Evolutionary conservation across 257 asterid genomes (phyloP).

Genomic region (Nemophila menziesii): DNA sequence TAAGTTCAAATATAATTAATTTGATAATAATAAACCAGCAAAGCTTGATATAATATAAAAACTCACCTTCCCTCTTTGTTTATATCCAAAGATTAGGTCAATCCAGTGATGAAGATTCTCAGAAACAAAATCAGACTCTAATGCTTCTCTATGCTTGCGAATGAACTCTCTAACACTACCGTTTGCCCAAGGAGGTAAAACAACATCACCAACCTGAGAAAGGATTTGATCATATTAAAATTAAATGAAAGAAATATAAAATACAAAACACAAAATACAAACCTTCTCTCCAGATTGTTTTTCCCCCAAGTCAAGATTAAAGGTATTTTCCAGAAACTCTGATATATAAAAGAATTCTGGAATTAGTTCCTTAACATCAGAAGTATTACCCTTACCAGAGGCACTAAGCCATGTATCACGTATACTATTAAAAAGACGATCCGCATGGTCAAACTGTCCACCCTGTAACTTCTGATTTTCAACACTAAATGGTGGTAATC

Average conservation of each 20-base stretch:
- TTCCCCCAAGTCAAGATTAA: slow-evolving; percentile 94
- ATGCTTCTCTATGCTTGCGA: slow-evolving; percentile 90
- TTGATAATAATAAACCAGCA: background rate
- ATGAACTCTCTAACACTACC: slow-evolving; percentile 90
- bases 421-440: slow-evolving; percentile 90
- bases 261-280: slow-evolving; percentile 16
- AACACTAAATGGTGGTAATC: slow-evolving; percentile 82
- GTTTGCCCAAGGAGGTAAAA: slow-evolving; percentile 94
- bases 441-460: slow-evolving; percentile 99
- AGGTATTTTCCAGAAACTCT: slow-evolving; percentile 80
- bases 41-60: slow-evolving; percentile 4
- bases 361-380: slow-evolving; percentile 96
- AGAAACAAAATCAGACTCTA: slow-evolving; percentile 94
- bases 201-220: slow-evolving; percentile 79
- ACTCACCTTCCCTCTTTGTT: slow-evolving; percentile 92
- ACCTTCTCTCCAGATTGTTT: slow-evolving; percentile 99
- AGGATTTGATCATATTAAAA: slow-evolving; percentile 8
- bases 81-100: slow-evolving; percentile 92
- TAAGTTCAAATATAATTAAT: background rate
- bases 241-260: slow-evolving; percentile 1
- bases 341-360: slow-evolving; percentile 98
- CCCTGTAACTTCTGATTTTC: slow-evolving; percentile 98
- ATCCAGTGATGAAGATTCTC: slow-evolving; percentile 98
- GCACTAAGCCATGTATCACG: slow-evolving; percentile 96
- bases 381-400: slow-evolving; percentile 96